phyloP scores from a whole-genome alignment of 169 alveolate genomes.

The Plasmodium coatneyi region DNA sequence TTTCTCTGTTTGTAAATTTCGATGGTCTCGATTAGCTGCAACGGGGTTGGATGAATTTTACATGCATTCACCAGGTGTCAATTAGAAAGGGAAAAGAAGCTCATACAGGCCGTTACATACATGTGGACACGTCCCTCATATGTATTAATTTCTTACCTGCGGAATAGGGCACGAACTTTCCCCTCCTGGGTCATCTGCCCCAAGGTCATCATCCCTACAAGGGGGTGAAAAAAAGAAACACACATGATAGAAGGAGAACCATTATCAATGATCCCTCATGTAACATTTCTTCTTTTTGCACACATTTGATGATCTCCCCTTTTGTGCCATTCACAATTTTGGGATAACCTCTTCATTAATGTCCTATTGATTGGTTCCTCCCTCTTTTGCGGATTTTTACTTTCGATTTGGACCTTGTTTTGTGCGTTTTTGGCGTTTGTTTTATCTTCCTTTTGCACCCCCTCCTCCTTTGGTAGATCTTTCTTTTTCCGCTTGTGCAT shows the following conservation, averaged over 20 bases:
- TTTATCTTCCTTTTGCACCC: slow-evolving; percentile 2
- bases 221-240: neutral
- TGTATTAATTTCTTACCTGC: neutral
- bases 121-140: neutral
- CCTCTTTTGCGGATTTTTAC: neutral
- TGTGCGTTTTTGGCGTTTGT: neutral
- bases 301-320: neutral
- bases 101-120: neutral
- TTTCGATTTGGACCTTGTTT: neutral
- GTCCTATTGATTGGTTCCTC: neutral
- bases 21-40: slow-evolving; percentile 40
- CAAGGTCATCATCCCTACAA: neutral
- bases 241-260: neutral
- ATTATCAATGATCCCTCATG: neutral
- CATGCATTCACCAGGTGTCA: neutral
- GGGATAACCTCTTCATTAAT: neutral
- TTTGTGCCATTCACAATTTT: neutral
- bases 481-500: slow-evolving; percentile 19
- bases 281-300: neutral
- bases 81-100: neutral
- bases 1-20: slow-evolving; percentile 63
- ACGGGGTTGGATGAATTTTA: neutral
- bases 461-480: neutral
- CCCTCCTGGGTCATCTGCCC: neutral
- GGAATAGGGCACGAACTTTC: neutral